Evolutionary conservation across 2,329 filamentous ascomycete genomes (phyloP).

Genomic region (Colletotrichum orchidophilum): DNA sequence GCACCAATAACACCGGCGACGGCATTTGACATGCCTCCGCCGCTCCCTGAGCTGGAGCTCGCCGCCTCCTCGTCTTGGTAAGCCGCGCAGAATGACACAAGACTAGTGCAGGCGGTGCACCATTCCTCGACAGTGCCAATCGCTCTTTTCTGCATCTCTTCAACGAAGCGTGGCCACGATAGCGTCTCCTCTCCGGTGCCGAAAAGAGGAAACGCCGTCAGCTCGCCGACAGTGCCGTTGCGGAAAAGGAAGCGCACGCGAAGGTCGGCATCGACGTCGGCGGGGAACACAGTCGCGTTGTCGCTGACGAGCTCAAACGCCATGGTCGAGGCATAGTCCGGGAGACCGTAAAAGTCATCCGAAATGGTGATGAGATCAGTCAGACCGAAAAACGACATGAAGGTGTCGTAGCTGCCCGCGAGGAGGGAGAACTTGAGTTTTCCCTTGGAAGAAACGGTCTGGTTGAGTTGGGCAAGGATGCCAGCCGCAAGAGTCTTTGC

Average conservation of each 20-base stretch:
- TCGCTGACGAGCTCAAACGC: conserved; percentile 45
- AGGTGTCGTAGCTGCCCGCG: conserved; percentile 47
- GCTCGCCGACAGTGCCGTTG: conserved; percentile 44
- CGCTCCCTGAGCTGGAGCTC: conserved; percentile 7
- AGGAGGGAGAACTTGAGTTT: conserved; percentile 47
- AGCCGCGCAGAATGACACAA: conserved; percentile 43
- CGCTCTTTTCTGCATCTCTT: conserved; percentile 40
- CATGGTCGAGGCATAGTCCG: conserved; percentile 48
- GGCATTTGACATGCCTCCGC: conserved; percentile 42
- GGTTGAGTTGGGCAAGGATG: conserved; percentile 43
- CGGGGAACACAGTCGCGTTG: conserved; percentile 40
- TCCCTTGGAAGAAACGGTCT: conserved; percentile 41
- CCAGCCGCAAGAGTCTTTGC: conserved; percentile 44
- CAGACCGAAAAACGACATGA: conserved; percentile 47
- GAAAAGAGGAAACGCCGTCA: conserved; percentile 44
- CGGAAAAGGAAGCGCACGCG: conserved; percentile 46
- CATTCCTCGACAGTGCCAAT: conserved; percentile 43
- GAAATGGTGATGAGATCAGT: conserved; percentile 40
- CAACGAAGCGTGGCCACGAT: conserved; percentile 41
- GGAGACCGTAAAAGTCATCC: conserved; percentile 43
- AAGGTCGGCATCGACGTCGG: conserved; percentile 38
- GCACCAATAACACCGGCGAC: conserved; percentile 46
- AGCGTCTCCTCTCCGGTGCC: conserved; percentile 40
- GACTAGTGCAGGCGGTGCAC: conserved; percentile 42
- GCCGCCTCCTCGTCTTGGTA: conserved; percentile 37